Base-by-base conservation (phyloP, 345 rosid genomes). In the Erysimum cheiranthoides region DNA sequence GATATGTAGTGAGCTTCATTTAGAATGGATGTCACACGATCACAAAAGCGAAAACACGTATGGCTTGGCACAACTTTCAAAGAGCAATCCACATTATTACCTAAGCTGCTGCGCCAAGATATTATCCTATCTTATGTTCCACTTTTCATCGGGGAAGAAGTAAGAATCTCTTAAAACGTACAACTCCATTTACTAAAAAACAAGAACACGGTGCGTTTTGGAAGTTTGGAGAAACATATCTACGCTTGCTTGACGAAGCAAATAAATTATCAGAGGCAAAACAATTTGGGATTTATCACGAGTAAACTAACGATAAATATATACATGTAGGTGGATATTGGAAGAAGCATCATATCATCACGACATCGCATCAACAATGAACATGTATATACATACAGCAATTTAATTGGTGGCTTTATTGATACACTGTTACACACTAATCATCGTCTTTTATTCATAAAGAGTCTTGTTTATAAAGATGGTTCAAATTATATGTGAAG, bases 61-160 rank as follows among this genome's bases (percentile, higher is more conserved):
- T 42, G 32, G 21, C 25, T 12, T 39, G 77, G 77, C 77, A 73
- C 77, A 73, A 73, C 46, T 73, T 53, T 73, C 77, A 53, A 73
- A 64, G 71, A 18, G 56, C 11, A 64, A 42, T 42, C 56, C 70
- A 54, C 71, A 21, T 21, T 21, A 65, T 66, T 54, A 56, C 31
- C 58, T 46, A 63, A 40, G 56, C 58, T n/a, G 8, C 46, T n/a
- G 8, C 46, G 12, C 49, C 8, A 32, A 8, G 34, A 59, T 60
- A 35, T 46, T 46, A 59, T 71, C 75, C 31, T 70, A 70, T 70
- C 73, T 4, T 56, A 12, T 54, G 60, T 30, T 54, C 5, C 68
- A 27, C 50, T 71, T 60, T 71, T 10, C 38, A 46, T 35, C 16
- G 7, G 6, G 7, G 43, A 65, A 32, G 56, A 58, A 18, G 18